Evolutionary conservation across 164 flowering plant species (phyloP), one percentile per base, ranked within the genome.

Genomic region (Buxus sempervirens): DNA sequence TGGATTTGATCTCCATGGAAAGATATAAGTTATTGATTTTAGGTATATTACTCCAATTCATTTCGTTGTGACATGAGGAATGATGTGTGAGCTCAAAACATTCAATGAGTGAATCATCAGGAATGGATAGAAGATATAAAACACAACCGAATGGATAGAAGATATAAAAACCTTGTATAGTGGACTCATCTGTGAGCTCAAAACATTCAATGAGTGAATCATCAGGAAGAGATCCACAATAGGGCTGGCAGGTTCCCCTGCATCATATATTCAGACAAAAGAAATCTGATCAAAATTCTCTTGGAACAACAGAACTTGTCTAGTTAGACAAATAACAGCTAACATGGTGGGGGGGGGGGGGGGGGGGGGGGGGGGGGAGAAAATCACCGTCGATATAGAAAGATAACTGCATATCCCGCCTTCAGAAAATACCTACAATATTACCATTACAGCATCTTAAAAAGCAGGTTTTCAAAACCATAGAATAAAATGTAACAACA

Each of bases 391-490:
- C 97, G 79, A 73, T 86, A 72, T 36, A 95, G 83, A 73, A 86
- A 95, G 59, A 95, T 85, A 60, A 92, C 97, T 3, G 97, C 89
- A 86, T 95, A 95, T 67, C 96, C 97, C 70, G 96, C 94, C 78
- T 86, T 87, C 63, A 95, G 7, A 77, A 95, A 90, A 41, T 95
- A 90, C 83, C 98, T 94, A 79, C 41, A 77, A 69, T 19, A 54
- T 18, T 24, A 67, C 45, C 32, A 60, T 16, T 45, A 62, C 54
- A 54, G 26, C 48, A 65, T 59, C 64, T 25, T 51, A 26, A 65
- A 65, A 23, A 72, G n/a, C 10, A 36, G 22, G 4, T 26, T 70
- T 32, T 20, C 22, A 63, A 54, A 27, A 21, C 5, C 9, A 25
- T 26, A 66, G 28, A 12, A 62, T 64, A n/a, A n/a, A n/a, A n/a